Evolutionary conservation across 768 basidiomycete genomes (phyloP), one percentile per base, ranked within the genome.

Genomic region (Leccinum uliginosum): DNA sequence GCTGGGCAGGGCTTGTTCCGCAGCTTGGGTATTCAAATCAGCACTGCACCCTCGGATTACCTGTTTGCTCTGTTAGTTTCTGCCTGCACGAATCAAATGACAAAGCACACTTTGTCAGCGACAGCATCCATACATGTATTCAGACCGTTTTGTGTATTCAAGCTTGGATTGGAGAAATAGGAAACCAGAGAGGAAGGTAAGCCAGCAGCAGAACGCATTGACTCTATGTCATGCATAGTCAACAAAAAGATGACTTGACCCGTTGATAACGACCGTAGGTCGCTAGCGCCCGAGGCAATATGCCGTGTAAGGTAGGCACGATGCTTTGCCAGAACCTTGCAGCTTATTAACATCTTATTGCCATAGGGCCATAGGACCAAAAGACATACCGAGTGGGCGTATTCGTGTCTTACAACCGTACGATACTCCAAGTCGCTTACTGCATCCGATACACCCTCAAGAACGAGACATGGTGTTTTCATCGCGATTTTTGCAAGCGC

Each of bases 351-450:
- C 32, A 46, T 51, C n/a, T 30, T n/a, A 19, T 12, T 19, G 12
- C 52, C 30, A 35, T 17, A 40, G 10, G 19, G 10, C 38, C 17
- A 10, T n/a, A 38, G 8, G 29, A 4, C 8, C n/a, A 14, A 23
- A 47, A 45, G 53, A 21, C 83, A 62, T 64, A 91, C 92, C 34
- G 82, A 86, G 59, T 85, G 79, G 0, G 85, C 85, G 63, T 88
- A 95, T 64, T 95, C 93, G 63, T 88, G 87, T 17, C 94, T 79
- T 51, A 98, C 82, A 27, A 94, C 87, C 4, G 93, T 87, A 67
- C 93, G 95, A 67, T 95, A 97, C 70, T 96, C 94, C 23, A 98
- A 78, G 59, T 94, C 93, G 62, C 89, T 92, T 17, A 86, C 86
- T 17, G 85, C 86, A 66, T 96, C 94, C 53, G 85, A 83, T 0